Percentiles rank a stretch among this genome's conserved stretches.
These are phyloP conservation scores for Globisporangium orthogonon DNA, from an alignment of 352 stramenopile species.

Conservation along the genomic window DNA sequence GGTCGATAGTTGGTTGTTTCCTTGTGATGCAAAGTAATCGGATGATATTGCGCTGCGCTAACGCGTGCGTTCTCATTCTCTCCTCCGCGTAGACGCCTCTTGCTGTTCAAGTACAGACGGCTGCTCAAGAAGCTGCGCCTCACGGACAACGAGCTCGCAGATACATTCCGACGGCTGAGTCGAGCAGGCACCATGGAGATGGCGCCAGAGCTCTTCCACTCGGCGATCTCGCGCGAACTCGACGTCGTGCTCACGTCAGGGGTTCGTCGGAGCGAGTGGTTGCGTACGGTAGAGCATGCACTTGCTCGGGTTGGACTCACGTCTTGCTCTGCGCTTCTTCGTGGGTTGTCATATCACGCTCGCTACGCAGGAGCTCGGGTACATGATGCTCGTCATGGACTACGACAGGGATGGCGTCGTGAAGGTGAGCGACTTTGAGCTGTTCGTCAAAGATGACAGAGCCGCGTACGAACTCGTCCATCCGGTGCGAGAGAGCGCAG, in stretches of 20 bases:
- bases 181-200: constrained; percentile 29
- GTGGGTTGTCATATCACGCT: not conserved
- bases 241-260: constrained; percentile 75
- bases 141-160: constrained; percentile 72
- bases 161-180: constrained; percentile 61
- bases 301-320: too few relatives aligned
- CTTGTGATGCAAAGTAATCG: not conserved
- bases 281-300: too few relatives aligned
- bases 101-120: constrained; percentile 73
- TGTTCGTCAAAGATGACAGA: constrained; percentile 63
- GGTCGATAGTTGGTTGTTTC: not conserved
- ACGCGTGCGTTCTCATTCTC: not conserved
- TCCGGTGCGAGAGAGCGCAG: constrained; percentile 31
- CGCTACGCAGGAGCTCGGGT: constrained; percentile 42
- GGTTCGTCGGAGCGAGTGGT: constrained; percentile 18
- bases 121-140: constrained; percentile 49
- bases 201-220: constrained; percentile 51
- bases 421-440: constrained; percentile 67
- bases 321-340: too few relatives aligned
- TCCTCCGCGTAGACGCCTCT: constrained; percentile 32
- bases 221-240: constrained; percentile 56
- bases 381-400: constrained; percentile 64
- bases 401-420: constrained; percentile 55
- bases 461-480: constrained; percentile 44
- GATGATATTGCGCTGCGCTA: not conserved